These are phyloP conservation scores for Stephania cephalantha DNA, from an alignment of 164 flowering plant species.

Conservation along the genomic window DNA sequence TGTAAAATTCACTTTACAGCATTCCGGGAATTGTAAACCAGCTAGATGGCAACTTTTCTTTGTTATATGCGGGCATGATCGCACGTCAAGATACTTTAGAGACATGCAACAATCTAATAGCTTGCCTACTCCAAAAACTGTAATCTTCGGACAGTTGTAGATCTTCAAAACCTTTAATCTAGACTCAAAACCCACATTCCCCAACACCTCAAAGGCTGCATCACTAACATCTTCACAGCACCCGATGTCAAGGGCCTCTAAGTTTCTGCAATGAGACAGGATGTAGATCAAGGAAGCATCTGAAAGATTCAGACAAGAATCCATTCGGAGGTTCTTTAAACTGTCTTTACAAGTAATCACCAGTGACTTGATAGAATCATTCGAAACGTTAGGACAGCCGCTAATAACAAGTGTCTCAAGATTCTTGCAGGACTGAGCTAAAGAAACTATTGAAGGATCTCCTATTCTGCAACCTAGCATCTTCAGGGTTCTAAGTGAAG, in stretches of 20 bases:
- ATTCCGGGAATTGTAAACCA: conserved; percentile 61
- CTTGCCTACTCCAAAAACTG: conserved; percentile 48
- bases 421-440: conserved; percentile 62
- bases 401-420: conserved; percentile 80
- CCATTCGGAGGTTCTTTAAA: conserved; percentile 72
- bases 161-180: conserved; percentile 59
- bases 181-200: conserved; percentile 26
- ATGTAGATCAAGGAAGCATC: conserved; percentile 61
- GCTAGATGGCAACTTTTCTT: conserved; percentile 63
- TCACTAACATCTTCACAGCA: conserved; percentile 88
- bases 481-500: conserved; percentile 57
- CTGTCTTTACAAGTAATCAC: conserved; percentile 45
- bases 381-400: conserved; percentile 67
- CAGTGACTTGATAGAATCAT: conserved; percentile 49
- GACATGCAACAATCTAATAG: conserved; percentile 52
- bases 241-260: conserved; percentile 74
- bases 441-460: conserved; percentile 52
- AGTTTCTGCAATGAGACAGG: conserved; percentile 45
- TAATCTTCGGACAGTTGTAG: conserved; percentile 74
- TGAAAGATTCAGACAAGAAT: conserved; percentile 77
- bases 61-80: conserved; percentile 72
- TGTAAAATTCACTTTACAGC: conserved; percentile 63
- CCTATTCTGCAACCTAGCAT: conserved; percentile 77
- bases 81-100: conserved; percentile 73
- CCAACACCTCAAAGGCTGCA: conserved; percentile 53